Base-by-base conservation (phyloP, 1,284 basidiomycete species). In the Cystobasidium slooffiae region DNA sequence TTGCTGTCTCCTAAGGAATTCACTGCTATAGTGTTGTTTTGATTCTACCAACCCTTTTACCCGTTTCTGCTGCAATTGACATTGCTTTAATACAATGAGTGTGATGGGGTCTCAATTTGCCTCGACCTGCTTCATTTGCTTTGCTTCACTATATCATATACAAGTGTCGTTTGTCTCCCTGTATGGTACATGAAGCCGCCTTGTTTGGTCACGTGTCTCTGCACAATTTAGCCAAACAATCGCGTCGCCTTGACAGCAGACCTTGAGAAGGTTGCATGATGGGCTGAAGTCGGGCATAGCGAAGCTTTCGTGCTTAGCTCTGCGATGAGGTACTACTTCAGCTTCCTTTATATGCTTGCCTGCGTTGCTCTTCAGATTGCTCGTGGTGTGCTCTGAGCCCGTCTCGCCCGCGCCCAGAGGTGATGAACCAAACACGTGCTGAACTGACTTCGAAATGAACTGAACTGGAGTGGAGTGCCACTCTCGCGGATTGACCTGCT, bases 181-280 rank as follows among this genome's bases (percentile, higher is more conserved):
- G 5, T 6, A 12, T 49, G 46, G 3, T 14, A 2, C 3, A 3
- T 1, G 12, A n/a, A 12, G 6, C 12, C 12, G 46, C 46, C 46
- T 59, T 43, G 56, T 59, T 59, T 59, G 53, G 56, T 59, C 56
- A 59, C 56, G 56, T 59, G 56, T 59, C 18, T 59, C 37, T 59
- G n/a, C 46, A 49, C 46, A 49, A 12, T 49, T 14, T 12, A 16
- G 18, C 10, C 14, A n/a, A 6, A 5, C 6, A 31, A 9, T 14
- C 10, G 6, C 14, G 39, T 59, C 31, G 37, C 37, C 39, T 9
- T 59, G 56, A 59, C 56, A 18, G 43, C 41, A 18, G 8, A 41
- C 56, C 31, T 1, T 31, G 31, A 18, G 56, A 59, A 10, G 22
- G 10, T 5, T 37, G 24, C 31, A 37, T 12, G 55, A 10, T 37